Percentiles rank a stretch among this genome's conserved stretches.
phyloP scores from a whole-genome alignment of 768 basidiomycete genomes.

The Naematelia encephala region DNA sequence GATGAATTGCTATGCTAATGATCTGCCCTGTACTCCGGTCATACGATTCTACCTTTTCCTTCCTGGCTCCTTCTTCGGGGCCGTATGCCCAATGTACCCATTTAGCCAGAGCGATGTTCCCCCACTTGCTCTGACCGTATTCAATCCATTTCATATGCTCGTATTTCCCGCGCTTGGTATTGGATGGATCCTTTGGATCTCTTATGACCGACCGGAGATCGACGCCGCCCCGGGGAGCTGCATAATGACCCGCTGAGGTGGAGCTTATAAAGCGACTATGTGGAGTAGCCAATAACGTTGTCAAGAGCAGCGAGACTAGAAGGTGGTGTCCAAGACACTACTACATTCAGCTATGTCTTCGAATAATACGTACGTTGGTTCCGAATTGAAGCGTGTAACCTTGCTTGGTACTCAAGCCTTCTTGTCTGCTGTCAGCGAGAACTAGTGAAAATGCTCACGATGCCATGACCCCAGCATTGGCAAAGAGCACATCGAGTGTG shows the following conservation, averaged over 20 bases:
- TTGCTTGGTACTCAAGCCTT: slow-evolving; percentile 36
- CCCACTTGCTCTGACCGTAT: slow-evolving; percentile 46
- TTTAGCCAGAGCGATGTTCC: slow-evolving; percentile 35
- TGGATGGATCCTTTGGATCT: slow-evolving; percentile 1
- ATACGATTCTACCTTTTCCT: background rate
- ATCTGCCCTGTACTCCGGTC: slow-evolving; percentile 12
- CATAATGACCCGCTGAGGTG: slow-evolving; percentile 35
- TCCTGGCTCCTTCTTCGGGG: background rate
- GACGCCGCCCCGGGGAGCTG: slow-evolving; percentile 31
- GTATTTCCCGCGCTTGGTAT: slow-evolving; percentile 2
- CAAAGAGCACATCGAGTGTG: slow-evolving; percentile 31
- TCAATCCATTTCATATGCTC: slow-evolving; percentile 33
- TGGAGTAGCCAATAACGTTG: slow-evolving; percentile 18
- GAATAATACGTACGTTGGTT: slow-evolving; percentile 29
- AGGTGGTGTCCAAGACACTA: slow-evolving; percentile 36
- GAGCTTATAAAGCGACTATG: slow-evolving; percentile 27
- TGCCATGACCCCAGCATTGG: slow-evolving; percentile 48
- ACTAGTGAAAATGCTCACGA: slow-evolving; percentile 24
- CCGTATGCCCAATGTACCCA: slow-evolving; percentile 34
- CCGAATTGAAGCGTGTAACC: slow-evolving; percentile 45
- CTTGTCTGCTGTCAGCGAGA: slow-evolving; percentile 14
- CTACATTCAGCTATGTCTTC: background rate
- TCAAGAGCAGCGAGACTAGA: slow-evolving; percentile 30
- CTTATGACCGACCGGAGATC: slow-evolving; percentile 28
- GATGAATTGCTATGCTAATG: slow-evolving; percentile 38